phyloP scores from a whole-genome alignment of 2,329 filamentous ascomycete genomes.

The Aspergillus sp. region DNA sequence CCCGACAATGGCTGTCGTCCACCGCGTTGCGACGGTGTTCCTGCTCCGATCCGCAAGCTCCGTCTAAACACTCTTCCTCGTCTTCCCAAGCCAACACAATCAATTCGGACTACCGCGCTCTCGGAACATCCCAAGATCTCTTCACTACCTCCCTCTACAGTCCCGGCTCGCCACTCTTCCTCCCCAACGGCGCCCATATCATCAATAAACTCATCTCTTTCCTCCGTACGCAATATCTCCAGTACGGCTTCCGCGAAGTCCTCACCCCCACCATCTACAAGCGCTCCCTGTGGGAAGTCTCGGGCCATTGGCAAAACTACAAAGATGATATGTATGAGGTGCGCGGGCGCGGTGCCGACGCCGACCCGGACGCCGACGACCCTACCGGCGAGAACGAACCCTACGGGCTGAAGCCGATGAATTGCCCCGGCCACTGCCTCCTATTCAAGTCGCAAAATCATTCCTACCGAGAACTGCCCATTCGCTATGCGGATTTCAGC shows the following conservation, averaged over 20 bases:
- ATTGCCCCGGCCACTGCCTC: constrained; percentile 85
- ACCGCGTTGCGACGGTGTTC: constrained; percentile 27
- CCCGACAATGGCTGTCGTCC: constrained; percentile 23
- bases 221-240: constrained; percentile 77
- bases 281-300: constrained; percentile 79
- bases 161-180: constrained; percentile 80
- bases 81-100: constrained; percentile 36
- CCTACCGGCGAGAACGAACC: constrained; percentile 62
- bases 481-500: constrained; percentile 85
- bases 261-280: constrained; percentile 91
- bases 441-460: constrained; percentile 72
- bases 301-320: constrained; percentile 86
- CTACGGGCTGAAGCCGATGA: constrained; percentile 89
- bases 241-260: constrained; percentile 84
- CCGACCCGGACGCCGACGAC: constrained; percentile 43
- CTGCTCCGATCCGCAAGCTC: constrained; percentile 22
- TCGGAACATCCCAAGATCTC: constrained; percentile 63
- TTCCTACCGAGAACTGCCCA: constrained; percentile 77
- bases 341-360: constrained; percentile 50
- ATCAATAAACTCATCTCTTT: constrained; percentile 83
- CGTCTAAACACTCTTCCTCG: constrained; percentile 13
- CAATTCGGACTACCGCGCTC: constrained; percentile 49
- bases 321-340: constrained; percentile 91
- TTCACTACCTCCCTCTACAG: constrained; percentile 79
- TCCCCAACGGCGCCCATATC: constrained; percentile 76